phyloP scores from a whole-genome alignment of 495 filamentous ascomycete genomes.

The Xeromyces bisporus region DNA sequence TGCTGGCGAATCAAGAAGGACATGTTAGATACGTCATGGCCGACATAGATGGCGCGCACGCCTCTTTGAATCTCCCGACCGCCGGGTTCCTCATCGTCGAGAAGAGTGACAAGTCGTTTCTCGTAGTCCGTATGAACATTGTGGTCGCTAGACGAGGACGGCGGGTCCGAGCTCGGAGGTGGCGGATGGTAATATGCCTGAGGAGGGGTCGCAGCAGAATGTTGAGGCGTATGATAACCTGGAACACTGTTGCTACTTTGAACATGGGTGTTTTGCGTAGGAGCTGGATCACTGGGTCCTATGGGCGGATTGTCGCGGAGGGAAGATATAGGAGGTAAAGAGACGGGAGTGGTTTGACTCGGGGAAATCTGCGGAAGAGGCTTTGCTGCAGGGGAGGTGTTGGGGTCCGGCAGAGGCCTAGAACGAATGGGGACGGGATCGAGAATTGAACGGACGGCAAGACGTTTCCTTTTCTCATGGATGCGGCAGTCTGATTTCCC shows the following conservation, averaged over 20 bases:
- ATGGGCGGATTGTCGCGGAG: not conserved
- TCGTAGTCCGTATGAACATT: slow-evolving; percentile 25
- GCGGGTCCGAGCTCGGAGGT: not conserved
- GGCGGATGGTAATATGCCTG: not conserved
- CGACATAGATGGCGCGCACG: slow-evolving; percentile 32
- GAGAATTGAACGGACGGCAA: slow-evolving; percentile 28
- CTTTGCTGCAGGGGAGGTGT: not conserved
- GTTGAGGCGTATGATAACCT: not conserved
- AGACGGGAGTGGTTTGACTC: not conserved
- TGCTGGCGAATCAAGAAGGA: slow-evolving; percentile 35
- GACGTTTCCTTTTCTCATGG: slow-evolving; percentile 32
- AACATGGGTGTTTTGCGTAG: not conserved
- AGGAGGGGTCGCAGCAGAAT: not conserved
- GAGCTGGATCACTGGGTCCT: not conserved
- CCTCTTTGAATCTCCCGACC: slow-evolving; percentile 27
- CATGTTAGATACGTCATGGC: slow-evolving; percentile 34
- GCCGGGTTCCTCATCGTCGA: slow-evolving; percentile 28
- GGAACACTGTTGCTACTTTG: not conserved
- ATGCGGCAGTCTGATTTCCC: slow-evolving; percentile 31
- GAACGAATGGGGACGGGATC: slow-evolving; percentile 33
- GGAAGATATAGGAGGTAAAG: not conserved
- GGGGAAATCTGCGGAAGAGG: not conserved
- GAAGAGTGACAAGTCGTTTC: slow-evolving; percentile 28
- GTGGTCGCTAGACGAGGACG: slow-evolving; percentile 4
- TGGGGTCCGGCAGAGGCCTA: slow-evolving; percentile 17